Conservation (phyloP, 805 yeast species). For the Nakazawaea wickerhamii region DNA sequence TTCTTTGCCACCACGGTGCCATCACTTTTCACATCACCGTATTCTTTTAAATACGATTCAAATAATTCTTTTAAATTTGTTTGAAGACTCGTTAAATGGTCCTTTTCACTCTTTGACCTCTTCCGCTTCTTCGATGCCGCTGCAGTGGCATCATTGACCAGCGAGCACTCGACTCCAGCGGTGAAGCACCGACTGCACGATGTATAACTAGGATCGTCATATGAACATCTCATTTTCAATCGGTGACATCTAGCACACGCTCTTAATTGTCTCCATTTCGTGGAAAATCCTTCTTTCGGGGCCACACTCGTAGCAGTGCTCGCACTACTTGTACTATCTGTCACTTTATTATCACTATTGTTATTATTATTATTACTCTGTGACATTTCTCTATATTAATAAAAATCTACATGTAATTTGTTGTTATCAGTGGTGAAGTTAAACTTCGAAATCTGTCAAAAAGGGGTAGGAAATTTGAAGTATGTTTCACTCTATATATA, state of each 20-base stretch:
- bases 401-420: too few relatives aligned
- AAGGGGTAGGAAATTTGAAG: too few relatives aligned
- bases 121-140: constrained; percentile 33
- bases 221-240: constrained; percentile 47
- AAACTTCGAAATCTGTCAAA: too few relatives aligned
- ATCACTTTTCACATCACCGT: neutral
- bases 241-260: constrained; percentile 56
- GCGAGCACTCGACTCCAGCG: constrained; percentile 40
- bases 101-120: constrained; percentile 20
- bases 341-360: neutral
- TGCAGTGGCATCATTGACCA: constrained; percentile 45
- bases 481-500: too few relatives aligned
- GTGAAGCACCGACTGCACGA: constrained; percentile 42
- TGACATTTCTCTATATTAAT: too few relatives aligned
- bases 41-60: constrained; percentile 2
- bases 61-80: constrained; percentile 21
- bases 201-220: constrained; percentile 37
- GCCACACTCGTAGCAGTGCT: neutral
- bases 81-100: constrained; percentile 24
- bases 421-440: too few relatives aligned
- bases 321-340: neutral
- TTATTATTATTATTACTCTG: neutral
- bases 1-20: neutral
- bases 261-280: constrained; percentile 39
- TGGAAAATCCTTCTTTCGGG: constrained; percentile 28